A percentile compares a stretch with the other conserved stretches of the same genome.
Evolutionary conservation across 2,329 filamentous ascomycete genomes (phyloP).

Genomic region (Alternaria rosae): DNA sequence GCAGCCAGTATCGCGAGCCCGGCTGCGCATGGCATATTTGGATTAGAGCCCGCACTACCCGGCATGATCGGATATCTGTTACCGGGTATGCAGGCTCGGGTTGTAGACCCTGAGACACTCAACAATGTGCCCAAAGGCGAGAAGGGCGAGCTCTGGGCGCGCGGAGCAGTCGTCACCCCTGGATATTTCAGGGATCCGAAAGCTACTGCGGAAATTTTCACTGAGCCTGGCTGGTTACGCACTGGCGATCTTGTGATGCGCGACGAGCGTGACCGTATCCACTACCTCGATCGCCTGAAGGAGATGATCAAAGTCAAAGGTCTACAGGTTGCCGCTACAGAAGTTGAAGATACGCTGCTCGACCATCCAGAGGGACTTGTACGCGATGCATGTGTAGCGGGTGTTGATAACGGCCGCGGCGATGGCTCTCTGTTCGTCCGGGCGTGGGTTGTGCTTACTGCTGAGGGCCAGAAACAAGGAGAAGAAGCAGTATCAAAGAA

Average conservation of each 20-base stretch:
- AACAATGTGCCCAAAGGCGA: slow-evolving; percentile 32
- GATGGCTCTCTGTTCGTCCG: slow-evolving; percentile 41
- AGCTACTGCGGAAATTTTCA: slow-evolving; percentile 39
- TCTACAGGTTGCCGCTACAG: slow-evolving; percentile 59
- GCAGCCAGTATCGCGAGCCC: slow-evolving; percentile 39
- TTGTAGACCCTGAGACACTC: slow-evolving; percentile 38
- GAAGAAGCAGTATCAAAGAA: slow-evolving; percentile 26
- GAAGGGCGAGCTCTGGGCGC: slow-evolving; percentile 39
- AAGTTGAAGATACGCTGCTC: slow-evolving; percentile 57
- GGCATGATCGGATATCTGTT: slow-evolving; percentile 40
- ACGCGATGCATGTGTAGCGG: slow-evolving; percentile 40
- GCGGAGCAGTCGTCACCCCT: slow-evolving; percentile 38
- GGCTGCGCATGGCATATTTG: slow-evolving; percentile 34
- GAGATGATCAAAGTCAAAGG: slow-evolving; percentile 60
- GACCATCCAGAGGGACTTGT: slow-evolving; percentile 47
- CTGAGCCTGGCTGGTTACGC: slow-evolving; percentile 36
- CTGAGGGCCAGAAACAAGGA: slow-evolving; percentile 19
- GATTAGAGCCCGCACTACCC: slow-evolving; percentile 28
- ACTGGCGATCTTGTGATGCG: slow-evolving; percentile 40
- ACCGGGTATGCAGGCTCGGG: slow-evolving; percentile 37
- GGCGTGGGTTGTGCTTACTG: slow-evolving; percentile 40
- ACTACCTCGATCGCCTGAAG: slow-evolving; percentile 49
- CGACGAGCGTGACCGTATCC: slow-evolving; percentile 34
- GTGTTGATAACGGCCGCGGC: slow-evolving; percentile 39
- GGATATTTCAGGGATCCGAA: slow-evolving; percentile 41